Base-by-base conservation (phyloP, 2,329 filamentous ascomycete genomes). In the Monosporascus ibericus region DNA sequence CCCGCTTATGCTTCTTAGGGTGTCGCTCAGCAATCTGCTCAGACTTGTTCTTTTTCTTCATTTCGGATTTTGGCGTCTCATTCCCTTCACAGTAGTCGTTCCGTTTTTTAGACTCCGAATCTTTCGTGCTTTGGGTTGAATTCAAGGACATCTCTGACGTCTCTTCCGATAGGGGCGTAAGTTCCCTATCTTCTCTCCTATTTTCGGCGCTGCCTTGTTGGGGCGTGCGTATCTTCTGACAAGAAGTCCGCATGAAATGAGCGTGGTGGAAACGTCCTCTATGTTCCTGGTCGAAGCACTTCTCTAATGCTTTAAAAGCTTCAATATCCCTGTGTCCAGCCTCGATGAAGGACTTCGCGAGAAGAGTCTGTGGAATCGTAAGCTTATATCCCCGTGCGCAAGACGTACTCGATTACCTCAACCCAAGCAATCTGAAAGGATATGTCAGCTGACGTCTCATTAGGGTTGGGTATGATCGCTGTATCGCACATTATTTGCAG, bases 271-370 rank as follows among this genome's bases (percentile, higher is more conserved):
- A 72, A 27, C 76, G 74, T 0, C 82, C 82, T 0, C 80, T 74
- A 62, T 85, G 82, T 55, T 84, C 80, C 57, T 85, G 81, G 44
- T 77, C 78, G 55, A 85, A 84, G 3, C 78, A 82, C 55, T 78
- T 76, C 58, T 83, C 81, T 2, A 86, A 63, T 0, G 80, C 79
- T 59, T 84, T 85, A 68, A 84, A 85, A 1, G 79, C 78, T 60
- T 84, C 80, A 2, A 84, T 76, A 61, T 86, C 82, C n/a, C 75
- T 74, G 17, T 78, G 76, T 0, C 81, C 81, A 38, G 81, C 78
- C 63, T 86, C 83, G 36, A 86, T 79, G 58, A 86, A 86, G 7
- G 75, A 76, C 57, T 86, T 86, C 1, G 81, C 80, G n/a, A 86
- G 67, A 2, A 86, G 68, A 0, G 81, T 68, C 66, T 70, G 58